These are phyloP conservation scores for Paraconiothyrium brasiliense DNA, from an alignment of 2,329 filamentous ascomycete species.

Conservation along the genomic window DNA sequence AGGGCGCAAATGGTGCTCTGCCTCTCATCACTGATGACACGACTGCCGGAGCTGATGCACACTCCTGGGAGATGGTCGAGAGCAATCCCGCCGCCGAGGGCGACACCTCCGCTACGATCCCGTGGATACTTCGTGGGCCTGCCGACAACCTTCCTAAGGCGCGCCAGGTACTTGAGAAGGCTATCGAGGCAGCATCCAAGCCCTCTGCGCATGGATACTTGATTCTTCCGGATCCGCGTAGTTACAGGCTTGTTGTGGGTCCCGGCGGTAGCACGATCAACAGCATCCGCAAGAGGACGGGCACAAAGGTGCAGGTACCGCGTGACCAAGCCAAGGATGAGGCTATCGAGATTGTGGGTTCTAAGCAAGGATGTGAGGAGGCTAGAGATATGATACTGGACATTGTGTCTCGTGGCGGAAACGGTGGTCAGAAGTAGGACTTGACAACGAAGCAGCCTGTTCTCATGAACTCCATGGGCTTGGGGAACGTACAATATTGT, in stretches of 20 bases:
- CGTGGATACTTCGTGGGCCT: slow-evolving; percentile 87
- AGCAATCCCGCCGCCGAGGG: slow-evolving; percentile 68
- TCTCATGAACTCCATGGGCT: not conserved
- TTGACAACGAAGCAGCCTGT: not conserved
- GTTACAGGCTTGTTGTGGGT: slow-evolving; percentile 89
- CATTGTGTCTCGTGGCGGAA: slow-evolving; percentile 65
- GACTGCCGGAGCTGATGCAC: slow-evolving; percentile 63
- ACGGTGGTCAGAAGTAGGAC: slow-evolving; percentile 29
- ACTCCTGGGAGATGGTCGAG: slow-evolving; percentile 87
- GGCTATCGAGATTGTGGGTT: slow-evolving; percentile 89
- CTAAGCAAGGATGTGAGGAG: slow-evolving; percentile 80
- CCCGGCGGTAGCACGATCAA: slow-evolving; percentile 92
- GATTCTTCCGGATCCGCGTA: slow-evolving; percentile 85
- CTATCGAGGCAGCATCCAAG: slow-evolving; percentile 75
- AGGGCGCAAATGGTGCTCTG: slow-evolving; percentile 70
- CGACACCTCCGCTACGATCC: slow-evolving; percentile 67
- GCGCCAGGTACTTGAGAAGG: slow-evolving; percentile 75
- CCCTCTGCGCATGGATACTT: slow-evolving; percentile 83
- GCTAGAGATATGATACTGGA: slow-evolving; percentile 90
- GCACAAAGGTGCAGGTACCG: slow-evolving; percentile 93
- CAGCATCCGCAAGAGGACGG: slow-evolving; percentile 87
- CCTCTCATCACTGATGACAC: slow-evolving; percentile 93
- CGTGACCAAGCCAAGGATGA: slow-evolving; percentile 78
- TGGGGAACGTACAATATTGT: slow-evolving; percentile 10
- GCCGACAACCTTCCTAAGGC: slow-evolving; percentile 84